Evolutionary conservation across 805 yeast species (phyloP).

Genomic region (Metschnikowia proteae): DNA sequence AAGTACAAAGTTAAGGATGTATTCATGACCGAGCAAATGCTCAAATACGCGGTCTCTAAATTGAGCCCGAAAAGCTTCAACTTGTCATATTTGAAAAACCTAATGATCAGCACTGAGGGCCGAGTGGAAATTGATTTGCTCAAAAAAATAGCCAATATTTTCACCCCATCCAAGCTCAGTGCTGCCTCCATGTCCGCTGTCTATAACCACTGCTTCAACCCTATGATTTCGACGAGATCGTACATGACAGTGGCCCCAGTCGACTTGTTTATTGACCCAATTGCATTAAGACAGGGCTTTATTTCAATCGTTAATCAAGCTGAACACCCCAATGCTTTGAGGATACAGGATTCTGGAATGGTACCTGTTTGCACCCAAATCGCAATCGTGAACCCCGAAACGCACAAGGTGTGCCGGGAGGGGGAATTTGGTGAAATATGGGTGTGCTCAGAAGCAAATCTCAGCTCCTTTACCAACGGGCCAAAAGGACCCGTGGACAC

Average conservation of each 20-base stretch:
- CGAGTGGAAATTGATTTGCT: constrained; percentile 66
- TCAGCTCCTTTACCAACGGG: constrained; percentile 54
- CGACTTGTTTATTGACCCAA: constrained; percentile 80
- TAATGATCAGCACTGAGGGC: constrained; percentile 76
- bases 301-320: constrained; percentile 74
- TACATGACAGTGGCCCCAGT: constrained; percentile 86
- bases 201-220: constrained; percentile 76
- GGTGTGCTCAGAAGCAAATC: constrained; percentile 89
- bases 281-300: constrained; percentile 86
- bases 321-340: constrained; percentile 63
- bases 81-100: constrained; percentile 63
- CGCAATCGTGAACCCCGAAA: constrained; percentile 94
- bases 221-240: constrained; percentile 79
- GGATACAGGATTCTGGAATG: constrained; percentile 90
- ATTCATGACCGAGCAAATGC: constrained; percentile 78
- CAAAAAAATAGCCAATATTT: constrained; percentile 54
- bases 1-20: constrained; percentile 81
- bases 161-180: constrained; percentile 61
- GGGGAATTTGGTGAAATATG: constrained; percentile 98
- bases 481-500: constrained; percentile 49
- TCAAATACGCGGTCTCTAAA: constrained; percentile 64
- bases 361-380: constrained; percentile 93
- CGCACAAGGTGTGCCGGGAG: constrained; percentile 66
- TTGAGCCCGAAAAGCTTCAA: constrained; percentile 59
- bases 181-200: constrained; percentile 70